phyloP scores from a whole-genome alignment of 176 grass and related monocot species.

The Oryza meyeriana region DNA sequence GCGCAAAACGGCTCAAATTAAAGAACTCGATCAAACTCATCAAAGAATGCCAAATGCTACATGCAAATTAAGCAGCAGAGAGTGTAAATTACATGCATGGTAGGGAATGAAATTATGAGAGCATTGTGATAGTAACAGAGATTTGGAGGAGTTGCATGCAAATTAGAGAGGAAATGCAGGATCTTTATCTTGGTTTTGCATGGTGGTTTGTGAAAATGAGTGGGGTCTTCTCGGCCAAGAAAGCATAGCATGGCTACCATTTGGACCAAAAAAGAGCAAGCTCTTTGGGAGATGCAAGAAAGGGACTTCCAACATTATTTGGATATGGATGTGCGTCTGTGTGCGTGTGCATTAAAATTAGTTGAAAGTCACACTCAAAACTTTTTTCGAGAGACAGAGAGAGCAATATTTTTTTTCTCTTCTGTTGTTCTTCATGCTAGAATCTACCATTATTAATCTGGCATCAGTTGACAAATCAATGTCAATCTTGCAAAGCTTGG shows the following conservation, averaged over 20 bases:
- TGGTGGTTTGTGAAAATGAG: constrained; percentile 17
- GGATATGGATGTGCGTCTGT: constrained; percentile 19
- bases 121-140: too few relatives aligned
- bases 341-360: constrained; percentile 23
- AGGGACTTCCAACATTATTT: constrained; percentile 21
- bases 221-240: neutral
- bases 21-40: neutral
- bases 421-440: neutral
- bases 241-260: neutral
- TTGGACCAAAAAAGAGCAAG: constrained; percentile 27
- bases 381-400: neutral
- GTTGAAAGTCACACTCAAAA: constrained; percentile 8
- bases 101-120: too few relatives aligned
- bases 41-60: neutral
- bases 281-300: constrained; percentile 31
- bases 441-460: neutral
- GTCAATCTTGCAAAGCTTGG: neutral
- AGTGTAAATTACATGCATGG: too few relatives aligned
- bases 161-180: neutral
- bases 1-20: neutral
- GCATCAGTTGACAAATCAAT: neutral
- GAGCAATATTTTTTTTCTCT: neutral
- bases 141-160: neutral
- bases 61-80: too few relatives aligned
- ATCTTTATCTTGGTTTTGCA: neutral